Evolutionary conservation across 129 eudicot genomes (phyloP).

Genomic region (Helianthus tuberosus): DNA sequence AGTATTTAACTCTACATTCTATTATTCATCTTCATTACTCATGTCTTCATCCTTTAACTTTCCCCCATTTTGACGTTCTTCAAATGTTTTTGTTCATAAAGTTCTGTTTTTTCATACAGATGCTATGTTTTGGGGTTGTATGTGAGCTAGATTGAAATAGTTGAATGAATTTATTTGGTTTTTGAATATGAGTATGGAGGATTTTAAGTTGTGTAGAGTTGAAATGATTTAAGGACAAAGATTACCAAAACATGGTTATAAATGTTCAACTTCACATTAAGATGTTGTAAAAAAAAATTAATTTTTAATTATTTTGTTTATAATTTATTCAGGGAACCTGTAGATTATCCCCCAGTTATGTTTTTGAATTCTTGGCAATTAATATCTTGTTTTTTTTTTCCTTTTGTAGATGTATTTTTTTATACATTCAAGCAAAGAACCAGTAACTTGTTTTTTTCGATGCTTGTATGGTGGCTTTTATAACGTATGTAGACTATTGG

Average conservation of each 20-base stretch:
- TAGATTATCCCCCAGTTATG: neutral
- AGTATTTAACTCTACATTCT: neutral
- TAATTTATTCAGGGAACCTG: neutral
- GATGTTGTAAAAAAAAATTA: too few relatives aligned
- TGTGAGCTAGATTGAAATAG: too few relatives aligned
- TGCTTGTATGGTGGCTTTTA: neutral
- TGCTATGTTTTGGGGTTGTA: neutral
- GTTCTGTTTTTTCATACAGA: neutral
- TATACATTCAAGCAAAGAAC: neutral
- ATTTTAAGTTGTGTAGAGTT: neutral
- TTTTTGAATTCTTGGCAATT: neutral
- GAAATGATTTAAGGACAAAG: neutral
- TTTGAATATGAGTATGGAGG: constrained; percentile 7
- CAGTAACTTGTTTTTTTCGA: neutral
- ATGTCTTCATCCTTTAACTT: too few relatives aligned
- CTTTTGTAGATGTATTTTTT: neutral
- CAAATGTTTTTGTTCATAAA: neutral
- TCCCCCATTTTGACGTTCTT: neutral
- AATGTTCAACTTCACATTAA: neutral
- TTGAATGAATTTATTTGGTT: neutral
- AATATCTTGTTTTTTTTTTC: neutral
- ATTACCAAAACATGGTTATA: neutral
- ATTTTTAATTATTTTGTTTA: neutral
- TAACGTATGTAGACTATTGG: neutral
- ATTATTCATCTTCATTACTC: neutral